Evolutionary conservation across 352 stramenopile species (phyloP), one percentile per base, ranked within the genome.

Genomic region (Pelagophyceae sp.): DNA sequence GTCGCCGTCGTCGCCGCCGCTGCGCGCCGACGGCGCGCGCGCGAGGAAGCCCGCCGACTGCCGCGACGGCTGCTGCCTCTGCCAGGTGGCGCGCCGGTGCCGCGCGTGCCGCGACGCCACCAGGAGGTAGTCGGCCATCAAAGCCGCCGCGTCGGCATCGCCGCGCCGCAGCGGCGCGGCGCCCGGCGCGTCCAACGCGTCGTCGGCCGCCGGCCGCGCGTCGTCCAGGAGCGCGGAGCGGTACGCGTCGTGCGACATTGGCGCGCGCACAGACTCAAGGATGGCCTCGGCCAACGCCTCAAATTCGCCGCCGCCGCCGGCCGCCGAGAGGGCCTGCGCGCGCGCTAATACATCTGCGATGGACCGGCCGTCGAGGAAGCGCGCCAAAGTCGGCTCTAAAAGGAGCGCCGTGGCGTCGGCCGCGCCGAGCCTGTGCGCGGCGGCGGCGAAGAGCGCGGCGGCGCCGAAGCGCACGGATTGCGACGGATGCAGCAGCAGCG

Each of bases 371-470:
- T 37, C n/a, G 27, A 98, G 82, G 75, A 96, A 97, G 15, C 90
- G 90, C 33, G 87, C 82, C 33, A 98, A 79, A 0, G 96, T 75
- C 50, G 90, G 92, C 58, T 91, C 86, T 1, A 97, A 81, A 76
- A 97, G 97, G 15, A 97, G 61, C 3, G 61, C 93, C 76, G 95
- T 92, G 0, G 86, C 83, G 81, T 98, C 92, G 5, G 61, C 61
- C 76, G 85, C 90, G 54, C 92, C 92, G 79, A 98, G 83, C 80
- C 91, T 84, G 65, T 90, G 81, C 20, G 86, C 89, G 78, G 94
- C 91, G 38, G 90, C 85, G 31, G 86, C 88, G 79, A 98, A 89
- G 0, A 96, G 85, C 64, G 54, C 32, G 32, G 83, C 80, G 29
- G 81, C 78, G 76, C 76, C 78, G 61, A 38, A 72, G 19, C 86